Conservation (phyloP, 2,329 filamentous ascomycete genomes). For the Madurella mycetomatis region DNA sequence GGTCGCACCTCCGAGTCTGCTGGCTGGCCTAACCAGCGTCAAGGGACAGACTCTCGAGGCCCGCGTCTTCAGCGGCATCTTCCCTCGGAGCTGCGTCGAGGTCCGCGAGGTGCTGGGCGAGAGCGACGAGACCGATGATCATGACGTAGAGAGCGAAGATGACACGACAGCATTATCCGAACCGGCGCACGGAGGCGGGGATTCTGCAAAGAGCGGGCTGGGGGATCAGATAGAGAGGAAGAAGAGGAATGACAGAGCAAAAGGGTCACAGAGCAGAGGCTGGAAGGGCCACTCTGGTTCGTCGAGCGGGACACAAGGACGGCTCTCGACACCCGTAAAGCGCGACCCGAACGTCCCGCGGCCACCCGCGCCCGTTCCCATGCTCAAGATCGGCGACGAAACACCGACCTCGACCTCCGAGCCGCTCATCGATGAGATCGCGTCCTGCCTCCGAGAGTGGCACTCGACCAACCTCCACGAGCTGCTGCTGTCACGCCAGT, state of each 20-base stretch:
- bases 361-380: conserved; percentile 87
- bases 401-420: conserved; percentile 85
- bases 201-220: conserved; percentile 54
- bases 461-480: conserved; percentile 96
- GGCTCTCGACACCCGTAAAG: conserved; percentile 44
- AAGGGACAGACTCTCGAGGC: conserved; percentile 93
- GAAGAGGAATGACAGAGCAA: conserved; percentile 32
- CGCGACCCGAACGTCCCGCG: conserved; percentile 66
- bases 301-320: conserved; percentile 38
- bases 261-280: conserved; percentile 13
- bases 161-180: conserved; percentile 28
- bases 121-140: conserved; percentile 49
- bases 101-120: conserved; percentile 88
- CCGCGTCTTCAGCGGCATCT: conserved; percentile 97
- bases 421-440: conserved; percentile 94
- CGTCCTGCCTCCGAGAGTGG: conserved; percentile 95
- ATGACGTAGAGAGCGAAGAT: conserved; percentile 40
- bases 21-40: conserved; percentile 84
- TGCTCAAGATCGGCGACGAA: conserved; percentile 97
- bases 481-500: conserved; percentile 76
- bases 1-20: conserved; percentile 85
- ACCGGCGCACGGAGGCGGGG: conserved; percentile 36
- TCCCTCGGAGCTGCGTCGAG: conserved; percentile 90
- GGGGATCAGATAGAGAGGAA: conserved; percentile 33
- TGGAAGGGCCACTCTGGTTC: conserved; percentile 23